Percentiles rank a stretch among this genome's conserved stretches.
Conservation (phyloP, 192 early-diverging fungal species). For the Linnemannia elongata region DNA sequence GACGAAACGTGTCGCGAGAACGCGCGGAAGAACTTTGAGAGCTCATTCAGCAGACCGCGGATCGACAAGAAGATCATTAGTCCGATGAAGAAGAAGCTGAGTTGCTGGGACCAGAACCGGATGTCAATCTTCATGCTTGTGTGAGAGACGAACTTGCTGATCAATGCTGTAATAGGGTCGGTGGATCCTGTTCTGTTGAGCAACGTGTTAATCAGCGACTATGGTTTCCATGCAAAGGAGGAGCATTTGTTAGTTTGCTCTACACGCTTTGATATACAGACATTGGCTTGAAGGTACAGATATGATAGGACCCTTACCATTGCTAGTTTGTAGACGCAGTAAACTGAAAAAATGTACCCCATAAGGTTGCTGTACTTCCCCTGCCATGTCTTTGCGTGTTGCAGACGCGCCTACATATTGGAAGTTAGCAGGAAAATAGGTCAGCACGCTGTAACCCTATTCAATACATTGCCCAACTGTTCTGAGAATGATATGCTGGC, state of each 20-base stretch:
- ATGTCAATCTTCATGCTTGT: conserved; percentile 79
- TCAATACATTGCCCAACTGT: background rate
- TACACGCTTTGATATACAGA: background rate
- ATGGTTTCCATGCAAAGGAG: background rate
- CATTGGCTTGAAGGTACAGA: no score
- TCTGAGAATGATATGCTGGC: background rate
- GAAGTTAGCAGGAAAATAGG: background rate
- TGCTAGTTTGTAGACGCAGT: conserved; percentile 91
- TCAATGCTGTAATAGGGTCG: conserved; percentile 86
- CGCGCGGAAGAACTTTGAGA: conserved; percentile 73
- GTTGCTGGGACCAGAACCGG: conserved; percentile 89
- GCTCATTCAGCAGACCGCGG: conserved; percentile 86
- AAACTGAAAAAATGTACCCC: conserved; percentile 88
- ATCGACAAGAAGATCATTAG: conserved; percentile 92
- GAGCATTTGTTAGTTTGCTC: background rate
- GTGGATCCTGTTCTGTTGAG: conserved; percentile 79
- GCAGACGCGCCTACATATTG: conserved; percentile 62
- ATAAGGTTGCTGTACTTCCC: conserved; percentile 87
- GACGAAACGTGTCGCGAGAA: conserved; percentile 80
- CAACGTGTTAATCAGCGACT: conserved; percentile 85
- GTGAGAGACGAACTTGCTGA: conserved; percentile 80
- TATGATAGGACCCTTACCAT: conserved; percentile 60
- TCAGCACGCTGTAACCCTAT: background rate
- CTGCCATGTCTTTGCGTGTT: conserved; percentile 75
- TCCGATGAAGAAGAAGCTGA: conserved; percentile 93